Conservation (phyloP, 345 rosid genomes). For the Kernera saxatilis region DNA sequence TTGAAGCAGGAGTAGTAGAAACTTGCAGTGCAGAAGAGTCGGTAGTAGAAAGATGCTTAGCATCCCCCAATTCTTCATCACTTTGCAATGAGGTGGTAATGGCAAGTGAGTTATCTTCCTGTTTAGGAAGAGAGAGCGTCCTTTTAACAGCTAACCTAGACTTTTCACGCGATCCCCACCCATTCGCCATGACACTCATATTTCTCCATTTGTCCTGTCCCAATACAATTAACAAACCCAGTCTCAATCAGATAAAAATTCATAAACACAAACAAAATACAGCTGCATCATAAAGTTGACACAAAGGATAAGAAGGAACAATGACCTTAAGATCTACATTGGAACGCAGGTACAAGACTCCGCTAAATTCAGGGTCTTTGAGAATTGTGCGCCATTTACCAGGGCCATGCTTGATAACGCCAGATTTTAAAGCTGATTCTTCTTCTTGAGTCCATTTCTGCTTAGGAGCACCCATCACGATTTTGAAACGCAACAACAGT, state of each 20-base stretch:
- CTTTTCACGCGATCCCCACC: conserved; percentile 87
- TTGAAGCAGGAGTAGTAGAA: conserved; percentile 45
- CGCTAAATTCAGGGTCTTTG: conserved; percentile 87
- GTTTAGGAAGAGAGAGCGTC: conserved; percentile 43
- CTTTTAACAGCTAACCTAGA: conserved; percentile 67
- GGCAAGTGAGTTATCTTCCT: conserved; percentile 52
- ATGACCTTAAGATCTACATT: conserved; percentile 96
- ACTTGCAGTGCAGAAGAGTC: conserved; percentile 36
- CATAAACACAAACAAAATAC: not conserved
- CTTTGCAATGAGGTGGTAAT: conserved; percentile 35
- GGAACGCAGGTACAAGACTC: conserved; percentile 81
- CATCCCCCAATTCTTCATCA: conserved; percentile 66
- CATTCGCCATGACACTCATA: conserved; percentile 95
- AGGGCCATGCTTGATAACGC: conserved; percentile 93
- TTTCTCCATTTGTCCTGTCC: conserved; percentile 97
- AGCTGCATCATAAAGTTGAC: not conserved
- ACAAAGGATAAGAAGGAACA: conserved; percentile 9
- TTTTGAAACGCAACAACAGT: not conserved
- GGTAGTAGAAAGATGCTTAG: conserved; percentile 42
- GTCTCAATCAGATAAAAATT: not conserved
- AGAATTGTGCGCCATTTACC: conserved; percentile 99
- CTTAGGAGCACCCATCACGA: conserved; percentile 92
- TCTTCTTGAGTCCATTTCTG: conserved; percentile 99
- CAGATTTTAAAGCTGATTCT: conserved; percentile 91
- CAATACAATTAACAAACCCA: not conserved